These are phyloP conservation scores for Wickerhamomyces pijperi DNA, from an alignment of 805 yeast species.

Conservation along the genomic window DNA sequence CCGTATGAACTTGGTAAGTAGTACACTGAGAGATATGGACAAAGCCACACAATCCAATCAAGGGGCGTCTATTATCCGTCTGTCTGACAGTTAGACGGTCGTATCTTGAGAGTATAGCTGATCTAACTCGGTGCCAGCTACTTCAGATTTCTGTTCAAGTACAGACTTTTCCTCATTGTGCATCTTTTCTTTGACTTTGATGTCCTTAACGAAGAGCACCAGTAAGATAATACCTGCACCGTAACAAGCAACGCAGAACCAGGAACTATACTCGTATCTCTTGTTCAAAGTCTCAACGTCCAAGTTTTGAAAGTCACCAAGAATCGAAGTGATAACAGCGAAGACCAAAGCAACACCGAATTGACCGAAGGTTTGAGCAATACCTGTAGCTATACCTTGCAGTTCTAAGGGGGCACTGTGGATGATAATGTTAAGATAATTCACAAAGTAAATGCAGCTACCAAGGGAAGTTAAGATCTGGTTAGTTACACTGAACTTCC, in stretches of 20 bases:
- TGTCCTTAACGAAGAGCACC: not conserved
- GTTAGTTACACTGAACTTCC: constrained; percentile 20
- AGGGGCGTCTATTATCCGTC: constrained; percentile 58
- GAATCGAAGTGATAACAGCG: constrained; percentile 18
- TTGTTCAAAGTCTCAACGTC: constrained; percentile 1
- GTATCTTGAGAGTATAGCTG: no score
- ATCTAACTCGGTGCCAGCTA: no score
- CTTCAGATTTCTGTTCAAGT: no score
- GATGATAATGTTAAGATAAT: constrained; percentile 22
- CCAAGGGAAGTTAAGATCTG: constrained; percentile 17
- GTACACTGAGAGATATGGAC: constrained; percentile 44
- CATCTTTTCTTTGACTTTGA: no score
- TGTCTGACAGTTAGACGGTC: no score
- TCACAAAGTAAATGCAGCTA: constrained; percentile 22
- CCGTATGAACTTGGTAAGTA: constrained; percentile 40
- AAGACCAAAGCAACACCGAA: constrained; percentile 21
- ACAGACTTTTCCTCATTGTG: no score
- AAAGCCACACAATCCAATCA: constrained; percentile 73
- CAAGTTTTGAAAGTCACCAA: constrained; percentile 10
- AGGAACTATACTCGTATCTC: not conserved
- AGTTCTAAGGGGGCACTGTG: constrained; percentile 24
- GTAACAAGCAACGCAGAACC: not conserved
- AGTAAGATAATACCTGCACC: not conserved
- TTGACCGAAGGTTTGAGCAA: constrained; percentile 25
- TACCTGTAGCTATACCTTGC: constrained; percentile 29